These are phyloP conservation scores for Yamadazyma songkhlaensis DNA, from an alignment of 1,139 yeast genomes.

Conservation along the genomic window DNA sequence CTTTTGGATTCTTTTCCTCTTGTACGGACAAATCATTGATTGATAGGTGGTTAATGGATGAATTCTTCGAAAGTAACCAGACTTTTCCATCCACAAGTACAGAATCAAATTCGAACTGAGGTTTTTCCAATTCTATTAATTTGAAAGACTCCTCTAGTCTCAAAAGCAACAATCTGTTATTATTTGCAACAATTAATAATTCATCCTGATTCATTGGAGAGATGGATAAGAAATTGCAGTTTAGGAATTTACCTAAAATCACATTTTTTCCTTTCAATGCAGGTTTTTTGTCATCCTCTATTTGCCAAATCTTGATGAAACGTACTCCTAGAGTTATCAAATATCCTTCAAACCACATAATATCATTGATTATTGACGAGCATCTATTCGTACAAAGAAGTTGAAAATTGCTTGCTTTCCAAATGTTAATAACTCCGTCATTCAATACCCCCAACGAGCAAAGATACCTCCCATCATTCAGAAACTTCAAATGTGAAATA, in stretches of 20 bases:
- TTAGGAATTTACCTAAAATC: constrained; percentile 47
- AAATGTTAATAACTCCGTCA: constrained; percentile 63
- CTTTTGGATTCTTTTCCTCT: not conserved
- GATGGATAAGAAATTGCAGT: constrained; percentile 44
- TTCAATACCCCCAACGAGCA: constrained; percentile 62
- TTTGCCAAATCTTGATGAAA: constrained; percentile 59
- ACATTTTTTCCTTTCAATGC: constrained; percentile 52
- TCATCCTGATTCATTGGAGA: constrained; percentile 35
- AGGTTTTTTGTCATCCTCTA: constrained; percentile 19
- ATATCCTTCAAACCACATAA: constrained; percentile 53
- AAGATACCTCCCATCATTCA: constrained; percentile 52
- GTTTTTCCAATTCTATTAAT: constrained; percentile 18
- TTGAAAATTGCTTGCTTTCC: constrained; percentile 38
- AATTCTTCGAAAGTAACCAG: constrained; percentile 19
- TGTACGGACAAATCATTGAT: constrained; percentile 13
- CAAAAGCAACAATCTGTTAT: constrained; percentile 37
- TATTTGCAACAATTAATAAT: constrained; percentile 40
- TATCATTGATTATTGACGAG: constrained; percentile 51
- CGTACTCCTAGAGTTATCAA: constrained; percentile 57
- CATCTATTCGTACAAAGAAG: constrained; percentile 55
- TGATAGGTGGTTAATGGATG: constrained; percentile 9
- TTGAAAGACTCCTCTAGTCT: constrained; percentile 21
- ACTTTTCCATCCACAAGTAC: constrained; percentile 21
- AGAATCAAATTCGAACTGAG: constrained; percentile 16
- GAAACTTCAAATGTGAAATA: constrained; percentile 50